Conservation (phyloP, 805 yeast genomes). For the Maudiozyma serrabonitensis region DNA sequence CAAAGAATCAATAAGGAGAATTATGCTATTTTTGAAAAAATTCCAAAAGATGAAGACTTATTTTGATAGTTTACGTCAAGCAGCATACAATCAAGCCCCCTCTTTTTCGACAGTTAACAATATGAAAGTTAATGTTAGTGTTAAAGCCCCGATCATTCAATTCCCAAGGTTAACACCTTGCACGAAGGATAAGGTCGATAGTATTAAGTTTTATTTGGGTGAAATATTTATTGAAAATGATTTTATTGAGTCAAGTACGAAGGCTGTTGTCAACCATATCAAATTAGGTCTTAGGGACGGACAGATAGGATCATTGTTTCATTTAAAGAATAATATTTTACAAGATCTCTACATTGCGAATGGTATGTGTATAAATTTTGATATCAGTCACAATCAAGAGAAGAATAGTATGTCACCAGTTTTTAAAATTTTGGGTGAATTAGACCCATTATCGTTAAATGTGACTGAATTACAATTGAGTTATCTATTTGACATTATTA, state of each 20-base stretch:
- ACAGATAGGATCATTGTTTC: conserved; percentile 52
- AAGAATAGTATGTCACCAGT: conserved; percentile 34
- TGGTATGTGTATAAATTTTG: conserved; percentile 50
- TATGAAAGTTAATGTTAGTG: conserved; percentile 60
- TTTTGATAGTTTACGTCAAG: conserved; percentile 83
- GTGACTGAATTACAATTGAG: conserved; percentile 66
- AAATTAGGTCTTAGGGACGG: conserved; percentile 65
- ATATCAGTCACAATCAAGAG: conserved; percentile 45
- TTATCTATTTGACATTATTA: conserved; percentile 45
- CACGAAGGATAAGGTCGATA: conserved; percentile 40
- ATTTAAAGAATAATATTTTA: conserved; percentile 33
- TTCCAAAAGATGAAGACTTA: conserved; percentile 78
- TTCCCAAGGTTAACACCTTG: conserved; percentile 52
- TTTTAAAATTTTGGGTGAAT: conserved; percentile 42
- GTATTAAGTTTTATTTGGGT: conserved; percentile 67
- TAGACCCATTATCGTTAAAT: conserved; percentile 42
- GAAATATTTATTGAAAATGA: conserved; percentile 63
- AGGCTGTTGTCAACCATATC: conserved; percentile 42
- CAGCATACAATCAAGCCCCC: conserved; percentile 75
- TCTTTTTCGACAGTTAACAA: conserved; percentile 42
- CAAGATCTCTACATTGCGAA: conserved; percentile 60
- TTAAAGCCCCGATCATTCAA: conserved; percentile 74
- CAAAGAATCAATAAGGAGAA: conserved; percentile 65
- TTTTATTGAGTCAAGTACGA: conserved; percentile 32
- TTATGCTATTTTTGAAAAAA: conserved; percentile 57